Evolutionary conservation across 2,329 filamentous ascomycete species (phyloP).

Genomic region (Diaporthe sp.): DNA sequence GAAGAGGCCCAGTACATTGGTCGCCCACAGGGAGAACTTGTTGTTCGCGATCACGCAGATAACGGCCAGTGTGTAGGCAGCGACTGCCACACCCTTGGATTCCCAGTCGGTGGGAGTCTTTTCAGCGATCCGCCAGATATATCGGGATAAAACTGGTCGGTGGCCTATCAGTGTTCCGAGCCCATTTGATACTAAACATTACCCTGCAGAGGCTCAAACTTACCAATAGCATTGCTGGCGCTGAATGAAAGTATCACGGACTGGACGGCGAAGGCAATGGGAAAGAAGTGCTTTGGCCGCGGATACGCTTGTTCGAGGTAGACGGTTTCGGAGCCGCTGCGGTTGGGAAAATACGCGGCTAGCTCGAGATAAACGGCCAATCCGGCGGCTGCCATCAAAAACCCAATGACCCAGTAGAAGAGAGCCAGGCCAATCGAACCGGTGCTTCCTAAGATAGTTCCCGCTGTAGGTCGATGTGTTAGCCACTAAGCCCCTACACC

Average conservation of each 20-base stretch:
- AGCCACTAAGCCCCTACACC: neutral
- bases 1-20: conserved; percentile 8
- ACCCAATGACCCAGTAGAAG: conserved; percentile 24
- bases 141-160: conserved; percentile 7
- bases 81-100: conserved; percentile 20
- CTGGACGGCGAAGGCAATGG: conserved; percentile 65
- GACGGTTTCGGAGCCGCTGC: conserved; percentile 66
- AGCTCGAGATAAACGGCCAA: conserved; percentile 25
- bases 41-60: conserved; percentile 22
- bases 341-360: conserved; percentile 51
- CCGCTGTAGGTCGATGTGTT: neutral
- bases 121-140: conserved; percentile 6
- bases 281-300: conserved; percentile 65
- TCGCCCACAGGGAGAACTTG: conserved; percentile 5
- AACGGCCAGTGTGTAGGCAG: conserved; percentile 16
- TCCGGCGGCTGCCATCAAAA: conserved; percentile 25
- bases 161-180: neutral
- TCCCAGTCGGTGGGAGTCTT: conserved; percentile 15
- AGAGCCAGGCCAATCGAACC: conserved; percentile 18
- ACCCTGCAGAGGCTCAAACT: neutral
- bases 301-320: conserved; percentile 70
- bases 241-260: conserved; percentile 67
- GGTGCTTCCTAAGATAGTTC: neutral
- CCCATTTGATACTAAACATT: too few relatives aligned
- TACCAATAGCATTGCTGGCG: conserved; percentile 65